A percentile compares a stretch with the other conserved stretches of the same genome.
These are phyloP conservation scores for Aspergillus luchuensis DNA, from an alignment of 2,329 filamentous ascomycete species.

Conservation along the genomic window DNA sequence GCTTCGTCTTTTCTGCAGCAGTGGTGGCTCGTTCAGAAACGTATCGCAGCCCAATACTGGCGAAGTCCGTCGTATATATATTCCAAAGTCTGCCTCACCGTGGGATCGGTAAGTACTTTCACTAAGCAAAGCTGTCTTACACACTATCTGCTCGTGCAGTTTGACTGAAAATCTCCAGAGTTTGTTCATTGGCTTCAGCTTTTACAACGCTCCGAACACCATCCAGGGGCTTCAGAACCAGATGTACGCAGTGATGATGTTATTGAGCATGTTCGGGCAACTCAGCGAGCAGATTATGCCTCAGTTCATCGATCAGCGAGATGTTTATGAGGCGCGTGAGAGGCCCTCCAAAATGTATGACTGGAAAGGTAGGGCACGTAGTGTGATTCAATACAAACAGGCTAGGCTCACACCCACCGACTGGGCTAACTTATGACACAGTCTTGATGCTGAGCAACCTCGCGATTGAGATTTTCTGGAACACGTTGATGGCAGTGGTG, in stretches of 20 bases:
- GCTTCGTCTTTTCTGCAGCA: constrained; percentile 71
- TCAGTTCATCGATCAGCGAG: constrained; percentile 56
- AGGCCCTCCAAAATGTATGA: too few species aligned
- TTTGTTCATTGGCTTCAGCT: constrained; percentile 79
- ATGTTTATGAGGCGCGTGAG: constrained; percentile 60
- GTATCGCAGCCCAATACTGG: constrained; percentile 88
- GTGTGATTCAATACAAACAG: too few species aligned
- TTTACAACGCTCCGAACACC: constrained; percentile 70
- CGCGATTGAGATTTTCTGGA: too few species aligned
- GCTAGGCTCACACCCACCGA: too few species aligned
- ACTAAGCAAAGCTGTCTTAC: neutral
- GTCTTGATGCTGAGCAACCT: too few species aligned
- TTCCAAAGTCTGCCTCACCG: constrained; percentile 68
- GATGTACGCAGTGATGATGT: constrained; percentile 82
- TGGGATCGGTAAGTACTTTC: constrained; percentile 45
- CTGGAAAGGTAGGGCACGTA: too few species aligned
- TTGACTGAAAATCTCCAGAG: constrained; percentile 27
- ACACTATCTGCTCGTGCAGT: too few species aligned
- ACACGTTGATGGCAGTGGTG: constrained; percentile 53
- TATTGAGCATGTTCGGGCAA: constrained; percentile 71
- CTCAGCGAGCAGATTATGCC: constrained; percentile 55
- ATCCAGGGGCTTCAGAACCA: constrained; percentile 82
- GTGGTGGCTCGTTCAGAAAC: constrained; percentile 63
- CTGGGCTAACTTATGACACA: too few species aligned
- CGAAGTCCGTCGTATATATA: constrained; percentile 84